phyloP scores from a whole-genome alignment of 768 basidiomycete species.

The Erythrobasidium yunnanense region DNA sequence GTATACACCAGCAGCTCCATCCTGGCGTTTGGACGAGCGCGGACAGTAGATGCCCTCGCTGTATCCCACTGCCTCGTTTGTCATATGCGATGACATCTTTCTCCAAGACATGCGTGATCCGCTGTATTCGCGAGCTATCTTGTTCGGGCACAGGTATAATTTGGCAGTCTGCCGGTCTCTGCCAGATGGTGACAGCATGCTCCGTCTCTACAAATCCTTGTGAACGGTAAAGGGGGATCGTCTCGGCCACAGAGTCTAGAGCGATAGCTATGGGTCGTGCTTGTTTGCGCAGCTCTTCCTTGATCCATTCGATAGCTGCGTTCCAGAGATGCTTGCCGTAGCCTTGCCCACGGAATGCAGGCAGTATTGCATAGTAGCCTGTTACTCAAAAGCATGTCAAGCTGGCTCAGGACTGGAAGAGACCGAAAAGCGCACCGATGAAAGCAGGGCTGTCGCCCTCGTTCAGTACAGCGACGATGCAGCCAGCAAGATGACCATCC shows the following conservation, averaged over 20 bases:
- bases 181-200: neutral
- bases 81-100: neutral
- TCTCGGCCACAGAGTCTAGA: neutral
- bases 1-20: too few relatives aligned
- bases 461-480: neutral
- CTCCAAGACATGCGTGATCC: neutral
- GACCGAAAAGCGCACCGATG: neutral
- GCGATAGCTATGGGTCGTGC: neutral
- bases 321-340: neutral
- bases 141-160: too few relatives aligned
- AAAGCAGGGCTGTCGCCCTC: neutral
- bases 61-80: too few relatives aligned
- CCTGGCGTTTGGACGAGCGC: too few relatives aligned
- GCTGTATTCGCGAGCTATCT: too few relatives aligned
- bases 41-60: neutral
- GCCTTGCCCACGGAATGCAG: neutral
- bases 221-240: neutral
- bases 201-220: neutral
- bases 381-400: too few relatives aligned
- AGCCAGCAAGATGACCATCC: neutral
- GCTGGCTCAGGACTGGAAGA: too few relatives aligned
- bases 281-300: neutral
- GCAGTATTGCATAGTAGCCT: neutral
- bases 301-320: neutral
- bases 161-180: neutral